Conservation (phyloP, 139 green algal genomes). For the Chlamydomonas sphaeroides region DNA sequence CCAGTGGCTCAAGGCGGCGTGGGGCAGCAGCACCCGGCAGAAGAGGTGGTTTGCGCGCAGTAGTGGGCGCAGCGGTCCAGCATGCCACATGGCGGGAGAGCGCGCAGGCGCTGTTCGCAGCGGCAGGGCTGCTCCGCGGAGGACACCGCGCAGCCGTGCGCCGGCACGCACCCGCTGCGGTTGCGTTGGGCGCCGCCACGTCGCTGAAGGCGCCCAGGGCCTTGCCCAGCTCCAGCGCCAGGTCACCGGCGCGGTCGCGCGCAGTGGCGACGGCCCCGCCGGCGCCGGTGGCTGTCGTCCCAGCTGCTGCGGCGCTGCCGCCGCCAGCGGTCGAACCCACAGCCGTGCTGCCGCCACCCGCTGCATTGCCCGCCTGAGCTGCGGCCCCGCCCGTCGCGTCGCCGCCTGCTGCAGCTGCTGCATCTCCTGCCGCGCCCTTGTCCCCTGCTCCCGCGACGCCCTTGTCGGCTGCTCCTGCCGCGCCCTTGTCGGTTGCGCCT, state of each 20-base stretch:
- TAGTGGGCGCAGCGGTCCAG: too few relatives aligned
- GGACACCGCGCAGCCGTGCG: too few relatives aligned
- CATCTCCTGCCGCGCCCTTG: neutral
- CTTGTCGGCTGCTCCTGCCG: neutral
- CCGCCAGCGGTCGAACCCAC: neutral
- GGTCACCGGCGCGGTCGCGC: conserved; percentile 37
- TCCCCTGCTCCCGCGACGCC: neutral
- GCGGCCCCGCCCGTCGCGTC: neutral
- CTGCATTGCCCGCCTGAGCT: too few relatives aligned
- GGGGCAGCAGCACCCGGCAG: too few relatives aligned
- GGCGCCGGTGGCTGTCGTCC: too few relatives aligned
- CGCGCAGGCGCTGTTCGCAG: too few relatives aligned
- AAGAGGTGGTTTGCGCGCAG: too few relatives aligned
- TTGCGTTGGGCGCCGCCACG: conserved; percentile 21
- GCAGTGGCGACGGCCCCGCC: neutral
- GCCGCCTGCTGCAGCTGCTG: neutral
- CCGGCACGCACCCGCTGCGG: conserved; percentile 32
- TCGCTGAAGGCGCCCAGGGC: conserved; percentile 53
- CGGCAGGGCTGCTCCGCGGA: too few relatives aligned
- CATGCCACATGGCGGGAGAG: too few relatives aligned
- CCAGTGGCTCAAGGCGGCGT: too few relatives aligned
- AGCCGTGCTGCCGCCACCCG: too few relatives aligned
- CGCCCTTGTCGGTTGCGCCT: neutral
- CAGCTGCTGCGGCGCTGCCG: neutral
- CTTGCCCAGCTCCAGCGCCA: conserved; percentile 60